Base-by-base conservation (phyloP, 148 eudicot genomes). In the Fagopyrum homotropicum region DNA sequence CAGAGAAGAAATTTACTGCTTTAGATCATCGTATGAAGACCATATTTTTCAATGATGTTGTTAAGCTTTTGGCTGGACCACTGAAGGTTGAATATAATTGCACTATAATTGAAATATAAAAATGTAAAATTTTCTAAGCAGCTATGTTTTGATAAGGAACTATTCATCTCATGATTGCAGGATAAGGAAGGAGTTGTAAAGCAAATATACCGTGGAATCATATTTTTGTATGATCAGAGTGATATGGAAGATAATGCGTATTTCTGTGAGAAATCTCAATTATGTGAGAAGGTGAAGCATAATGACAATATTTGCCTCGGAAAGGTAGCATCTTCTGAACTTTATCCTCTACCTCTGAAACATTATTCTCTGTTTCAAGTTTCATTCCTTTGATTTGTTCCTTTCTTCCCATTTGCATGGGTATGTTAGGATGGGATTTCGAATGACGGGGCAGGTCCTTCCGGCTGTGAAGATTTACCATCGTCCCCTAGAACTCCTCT, bases 401-500 rank as follows among this genome's bases (percentile, higher is more conserved):
- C 3, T 59, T 17, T 22, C 9, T 61, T 29, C 8, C 30, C 45
- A 22, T 40, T 66, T 66, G 6, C 47, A 66, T 66, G 45, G 71
- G 19, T 35, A 40, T 66, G 47, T 40, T 66, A 66, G 5, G 71
- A 66, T 30, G 71, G 71, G 57, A 35, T 46, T 57, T 85, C 91
- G 98, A 89, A 77, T 57, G 82, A 74, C 81, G 89, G 85, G 68
- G 87, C 85, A 17, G 87, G 85, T 14, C 76, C 85, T 44, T 81
- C 89, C 15, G 83, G 82, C 45, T 90, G 86, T 78, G 92, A 84
- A 49, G 97, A 90, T 81, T 51, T 84, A 51, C 72, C 88, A 16
- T 81, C 94, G 51, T 95, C 98, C 26, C 97, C 97, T 35, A 89
- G 88, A 80, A 86, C 99, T 75, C 94, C 97, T 76, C 78, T 92